A percentile compares a stretch with the other conserved stretches of the same genome.
Conservation (phyloP, 2,329 filamentous ascomycete species). For the Microascus cirrosus region DNA sequence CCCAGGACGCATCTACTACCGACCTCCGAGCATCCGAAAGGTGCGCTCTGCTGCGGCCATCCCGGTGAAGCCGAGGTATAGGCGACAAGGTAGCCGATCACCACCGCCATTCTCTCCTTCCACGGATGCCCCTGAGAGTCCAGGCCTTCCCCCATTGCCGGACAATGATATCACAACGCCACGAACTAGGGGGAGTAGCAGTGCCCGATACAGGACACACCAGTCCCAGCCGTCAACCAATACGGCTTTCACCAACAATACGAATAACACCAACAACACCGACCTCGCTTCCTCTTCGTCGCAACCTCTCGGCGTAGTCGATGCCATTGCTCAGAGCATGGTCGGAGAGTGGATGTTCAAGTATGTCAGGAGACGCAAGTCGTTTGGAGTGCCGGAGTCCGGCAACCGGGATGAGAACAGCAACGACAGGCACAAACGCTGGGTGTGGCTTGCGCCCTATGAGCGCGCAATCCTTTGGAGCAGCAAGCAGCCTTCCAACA, state of each 20-base stretch:
- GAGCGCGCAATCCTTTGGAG: conserved; percentile 96
- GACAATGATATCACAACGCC: conserved; percentile 60
- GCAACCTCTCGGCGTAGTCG: conserved; percentile 72
- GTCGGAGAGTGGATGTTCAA: conserved; percentile 97
- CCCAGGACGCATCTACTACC: conserved; percentile 35
- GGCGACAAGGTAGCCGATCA: conserved; percentile 45
- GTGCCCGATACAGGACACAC: conserved; percentile 30
- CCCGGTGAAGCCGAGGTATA: conserved; percentile 26
- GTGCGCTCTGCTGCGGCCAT: conserved; percentile 73
- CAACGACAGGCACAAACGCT: conserved; percentile 80
- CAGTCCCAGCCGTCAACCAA: conserved; percentile 50
- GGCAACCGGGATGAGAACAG: conserved; percentile 59
- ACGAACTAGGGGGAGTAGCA: conserved; percentile 26
- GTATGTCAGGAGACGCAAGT: conserved; percentile 77
- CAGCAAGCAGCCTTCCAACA: conserved; percentile 87
- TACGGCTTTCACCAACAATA: conserved; percentile 15
- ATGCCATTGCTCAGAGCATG: conserved; percentile 96
- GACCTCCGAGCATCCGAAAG: conserved; percentile 61
- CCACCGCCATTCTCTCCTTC: conserved; percentile 57
- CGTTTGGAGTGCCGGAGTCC: conserved; percentile 68
- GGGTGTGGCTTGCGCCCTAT: conserved; percentile 98
- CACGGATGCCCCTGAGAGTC: conserved; percentile 54
- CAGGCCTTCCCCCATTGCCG: conserved; percentile 61
- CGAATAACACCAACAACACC: conserved; percentile 26
- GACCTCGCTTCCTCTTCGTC: conserved; percentile 21